Percentiles rank a stretch among this genome's conserved stretches.
These are phyloP conservation scores for Escovopsis sp. DNA, from an alignment of 2,329 filamentous ascomycete genomes.

Conservation along the genomic window DNA sequence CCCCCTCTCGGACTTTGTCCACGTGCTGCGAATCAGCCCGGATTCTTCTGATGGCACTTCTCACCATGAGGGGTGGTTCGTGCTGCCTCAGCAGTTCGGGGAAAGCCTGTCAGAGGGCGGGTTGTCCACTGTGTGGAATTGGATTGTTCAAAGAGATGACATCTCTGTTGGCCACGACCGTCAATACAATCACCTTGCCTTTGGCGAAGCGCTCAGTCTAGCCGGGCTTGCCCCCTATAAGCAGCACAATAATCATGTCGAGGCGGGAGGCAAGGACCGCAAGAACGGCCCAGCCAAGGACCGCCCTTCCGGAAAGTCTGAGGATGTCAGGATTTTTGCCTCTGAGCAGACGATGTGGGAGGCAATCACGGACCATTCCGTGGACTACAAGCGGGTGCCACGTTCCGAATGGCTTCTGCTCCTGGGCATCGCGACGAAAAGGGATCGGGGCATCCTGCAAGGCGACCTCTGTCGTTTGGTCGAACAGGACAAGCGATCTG, in stretches of 20 bases:
- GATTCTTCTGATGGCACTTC: slow-evolving; percentile 6
- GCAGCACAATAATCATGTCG: background rate
- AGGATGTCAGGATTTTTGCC: slow-evolving; percentile 26
- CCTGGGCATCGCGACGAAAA: slow-evolving; percentile 40
- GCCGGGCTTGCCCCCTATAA: slow-evolving; percentile 6
- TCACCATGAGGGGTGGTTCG: background rate
- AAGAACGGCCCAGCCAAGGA: background rate
- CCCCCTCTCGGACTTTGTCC: slow-evolving; percentile 17
- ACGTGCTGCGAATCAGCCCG: slow-evolving; percentile 16
- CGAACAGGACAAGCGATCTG: slow-evolving; percentile 48
- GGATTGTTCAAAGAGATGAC: slow-evolving; percentile 20
- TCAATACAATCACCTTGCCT: slow-evolving; percentile 25
- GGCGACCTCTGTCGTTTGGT: slow-evolving; percentile 43
- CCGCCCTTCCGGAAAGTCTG: background rate
- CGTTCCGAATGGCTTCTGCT: slow-evolving; percentile 45
- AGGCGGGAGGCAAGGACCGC: background rate
- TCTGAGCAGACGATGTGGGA: slow-evolving; percentile 45
- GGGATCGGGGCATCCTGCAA: slow-evolving; percentile 42
- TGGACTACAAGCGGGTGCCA: slow-evolving; percentile 43
- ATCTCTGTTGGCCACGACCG: slow-evolving; percentile 20
- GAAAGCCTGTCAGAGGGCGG: slow-evolving; percentile 12
- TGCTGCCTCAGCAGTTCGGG: slow-evolving; percentile 3
- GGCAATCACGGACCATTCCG: slow-evolving; percentile 41
- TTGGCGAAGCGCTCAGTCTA: slow-evolving; percentile 15
- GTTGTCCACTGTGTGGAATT: slow-evolving; percentile 21